Evolutionary conservation across 768 basidiomycete genomes (phyloP).

Genomic region (Phlegmacium glaucopus): DNA sequence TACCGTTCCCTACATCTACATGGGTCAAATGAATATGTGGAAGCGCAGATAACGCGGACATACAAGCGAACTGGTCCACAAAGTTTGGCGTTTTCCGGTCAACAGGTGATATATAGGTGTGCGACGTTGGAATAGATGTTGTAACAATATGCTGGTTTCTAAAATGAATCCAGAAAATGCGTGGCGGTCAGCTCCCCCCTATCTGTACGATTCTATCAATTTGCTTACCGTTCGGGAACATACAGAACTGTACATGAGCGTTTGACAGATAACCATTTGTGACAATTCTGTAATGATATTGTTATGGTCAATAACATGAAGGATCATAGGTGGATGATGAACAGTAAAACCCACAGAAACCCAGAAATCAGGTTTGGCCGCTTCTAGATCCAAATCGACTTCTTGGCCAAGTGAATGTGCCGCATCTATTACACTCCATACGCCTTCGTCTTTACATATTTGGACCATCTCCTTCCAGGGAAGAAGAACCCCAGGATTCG

Average conservation of each 20-base stretch:
- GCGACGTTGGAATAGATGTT: slow-evolving; percentile 51
- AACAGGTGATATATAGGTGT: slow-evolving; percentile 42
- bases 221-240: slow-evolving; percentile 1
- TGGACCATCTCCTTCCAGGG: slow-evolving; percentile 77
- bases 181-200: slow-evolving; percentile 1
- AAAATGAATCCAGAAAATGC: not conserved
- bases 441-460: slow-evolving; percentile 59
- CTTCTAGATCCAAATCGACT: slow-evolving; percentile 51
- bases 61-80: slow-evolving; percentile 44
- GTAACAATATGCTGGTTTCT: slow-evolving; percentile 61
- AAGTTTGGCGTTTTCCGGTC: slow-evolving; percentile 36
- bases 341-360: slow-evolving; percentile 46
- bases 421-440: slow-evolving; percentile 71
- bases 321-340: not conserved
- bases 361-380: slow-evolving; percentile 68
- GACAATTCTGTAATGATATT: not conserved
- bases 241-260: not conserved
- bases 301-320: not conserved
- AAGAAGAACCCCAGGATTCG: slow-evolving; percentile 61
- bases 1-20: slow-evolving; percentile 57
- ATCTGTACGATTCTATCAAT: not conserved
- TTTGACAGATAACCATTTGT: not conserved
- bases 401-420: slow-evolving; percentile 83
- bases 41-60: too few relatives aligned
- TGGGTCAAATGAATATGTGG: too few relatives aligned